Evolutionary conservation across 2,329 filamentous ascomycete species (phyloP).

Genomic region (Fusarium cicatricum): DNA sequence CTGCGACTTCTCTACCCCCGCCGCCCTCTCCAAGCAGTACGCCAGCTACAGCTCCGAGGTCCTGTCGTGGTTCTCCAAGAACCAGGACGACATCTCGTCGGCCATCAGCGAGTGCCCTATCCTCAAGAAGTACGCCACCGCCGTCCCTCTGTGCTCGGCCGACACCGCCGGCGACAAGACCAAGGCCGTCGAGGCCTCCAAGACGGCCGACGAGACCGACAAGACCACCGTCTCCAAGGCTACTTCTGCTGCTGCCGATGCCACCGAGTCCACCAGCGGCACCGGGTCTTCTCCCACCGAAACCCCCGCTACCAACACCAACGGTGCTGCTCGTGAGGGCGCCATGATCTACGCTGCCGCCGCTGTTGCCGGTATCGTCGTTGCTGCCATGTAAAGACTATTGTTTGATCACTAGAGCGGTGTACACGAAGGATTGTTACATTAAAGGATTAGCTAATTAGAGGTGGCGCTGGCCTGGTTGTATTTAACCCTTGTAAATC

Average conservation of each 20-base stretch:
- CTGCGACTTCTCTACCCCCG: conserved; percentile 46
- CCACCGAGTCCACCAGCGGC: neutral
- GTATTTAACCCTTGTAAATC: too few species aligned
- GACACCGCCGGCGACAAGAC: conserved; percentile 3
- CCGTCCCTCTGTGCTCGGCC: conserved; percentile 38
- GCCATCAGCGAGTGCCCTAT: conserved; percentile 42
- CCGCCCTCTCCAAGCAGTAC: conserved; percentile 44
- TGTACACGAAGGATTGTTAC: neutral
- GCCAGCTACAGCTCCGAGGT: conserved; percentile 44
- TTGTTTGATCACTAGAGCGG: neutral
- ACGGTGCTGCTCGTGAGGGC: conserved; percentile 39
- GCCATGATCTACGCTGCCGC: conserved; percentile 44
- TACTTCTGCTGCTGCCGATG: neutral
- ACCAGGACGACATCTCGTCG: conserved; percentile 40
- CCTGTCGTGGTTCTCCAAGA: conserved; percentile 43
- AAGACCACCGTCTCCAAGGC: conserved; percentile 14
- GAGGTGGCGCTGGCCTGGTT: neutral
- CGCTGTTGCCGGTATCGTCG: conserved; percentile 43
- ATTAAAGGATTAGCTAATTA: neutral
- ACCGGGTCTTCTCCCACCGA: conserved; percentile 5
- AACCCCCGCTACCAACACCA: conserved; percentile 13
- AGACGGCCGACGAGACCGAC: conserved; percentile 10
- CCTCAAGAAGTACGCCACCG: conserved; percentile 27
- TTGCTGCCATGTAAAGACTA: conserved; percentile 43
- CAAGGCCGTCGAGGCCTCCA: neutral